Conservation (phyloP, 1,139 yeast species). For the Pichia sp. region DNA sequence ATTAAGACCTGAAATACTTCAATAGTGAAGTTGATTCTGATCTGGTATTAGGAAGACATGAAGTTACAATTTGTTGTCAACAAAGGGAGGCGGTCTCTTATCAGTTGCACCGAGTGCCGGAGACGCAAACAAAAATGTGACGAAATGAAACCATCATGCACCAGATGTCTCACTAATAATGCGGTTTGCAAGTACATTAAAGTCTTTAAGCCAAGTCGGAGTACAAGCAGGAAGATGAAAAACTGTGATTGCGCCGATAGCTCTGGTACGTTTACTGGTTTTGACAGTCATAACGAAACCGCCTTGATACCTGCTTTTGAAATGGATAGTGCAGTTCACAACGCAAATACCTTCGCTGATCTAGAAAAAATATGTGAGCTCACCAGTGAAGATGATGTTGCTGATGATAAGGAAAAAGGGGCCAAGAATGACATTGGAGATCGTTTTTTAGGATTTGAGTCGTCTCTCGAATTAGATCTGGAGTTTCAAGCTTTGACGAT, state of each 20-base stretch:
- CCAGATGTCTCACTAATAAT: constrained; percentile 43
- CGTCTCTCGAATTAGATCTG: not conserved
- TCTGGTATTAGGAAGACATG: too few relatives aligned
- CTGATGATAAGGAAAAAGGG: not conserved
- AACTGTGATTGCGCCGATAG: not conserved
- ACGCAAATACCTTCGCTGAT: not conserved
- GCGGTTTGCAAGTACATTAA: constrained; percentile 17
- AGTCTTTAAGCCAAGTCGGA: not conserved
- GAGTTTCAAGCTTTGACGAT: constrained; percentile 5
- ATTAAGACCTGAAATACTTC: too few relatives aligned
- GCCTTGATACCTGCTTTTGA: not conserved
- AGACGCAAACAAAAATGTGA: constrained; percentile 60
- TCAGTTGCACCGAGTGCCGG: constrained; percentile 26
- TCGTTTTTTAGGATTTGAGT: not conserved
- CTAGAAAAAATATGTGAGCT: not conserved
- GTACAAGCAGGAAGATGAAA: not conserved
- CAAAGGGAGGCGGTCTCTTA: constrained; percentile 14
- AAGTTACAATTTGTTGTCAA: constrained; percentile 5
- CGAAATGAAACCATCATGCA: constrained; percentile 59
- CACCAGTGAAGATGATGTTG: not conserved
- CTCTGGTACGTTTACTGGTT: not conserved
- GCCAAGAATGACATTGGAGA: not conserved
- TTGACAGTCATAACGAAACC: not conserved
- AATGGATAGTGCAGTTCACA: not conserved
- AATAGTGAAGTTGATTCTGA: too few relatives aligned